Evolutionary conservation across 2,329 filamentous ascomycete genomes (phyloP), one percentile per base, ranked within the genome.

Genomic region (Fusarium papillatum): DNA sequence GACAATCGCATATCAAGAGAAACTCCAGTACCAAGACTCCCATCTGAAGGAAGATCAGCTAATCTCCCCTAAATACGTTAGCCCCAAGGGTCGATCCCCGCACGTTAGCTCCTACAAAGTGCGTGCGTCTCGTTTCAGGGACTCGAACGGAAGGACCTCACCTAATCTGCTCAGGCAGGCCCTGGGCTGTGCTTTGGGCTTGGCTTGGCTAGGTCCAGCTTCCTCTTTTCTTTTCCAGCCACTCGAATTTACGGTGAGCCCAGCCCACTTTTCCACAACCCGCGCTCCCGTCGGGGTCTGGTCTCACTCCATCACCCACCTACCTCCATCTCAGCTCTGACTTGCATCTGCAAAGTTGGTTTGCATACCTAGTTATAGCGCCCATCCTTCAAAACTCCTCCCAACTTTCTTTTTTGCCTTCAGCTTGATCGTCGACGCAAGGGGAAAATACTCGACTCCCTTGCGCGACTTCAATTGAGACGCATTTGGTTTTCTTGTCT

Each of bases 191-290:
- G 36, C 36, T 38, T 38, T 34, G 31, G 31, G 31, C 31, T 34
- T 16, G 34, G 34, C 34, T 36, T 16, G 36, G 36, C 36, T 38
- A 16, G 36, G 14, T 38, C 36, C 36, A 38, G 36, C 36, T 38
- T 38, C 36, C 36, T 38, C 36, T 16, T 38, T 38, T 38, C 36
- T 16, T 38, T 38, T 38, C 36, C 80, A 81, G 80, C 80, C 80
- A 80, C 79, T 79, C 73, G 79, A 81, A 81, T 81, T 81, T 79
- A 79, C 79, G 77, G 80, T 80, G 76, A 77, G 66, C n/a, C 31
- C n/a, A 64, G 63, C 48, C 53, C 64, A 65, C 61, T 38, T 50
- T 34, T 34, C 31, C 31, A 31, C 50, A n/a, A n/a, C 24, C 36
- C 34, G 17, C 57, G 16, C 57, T 26, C 57, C 38, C 36, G 26